phyloP scores from a whole-genome alignment of 1,139 yeast genomes.

The Saccharomycopsis hybrid region DNA sequence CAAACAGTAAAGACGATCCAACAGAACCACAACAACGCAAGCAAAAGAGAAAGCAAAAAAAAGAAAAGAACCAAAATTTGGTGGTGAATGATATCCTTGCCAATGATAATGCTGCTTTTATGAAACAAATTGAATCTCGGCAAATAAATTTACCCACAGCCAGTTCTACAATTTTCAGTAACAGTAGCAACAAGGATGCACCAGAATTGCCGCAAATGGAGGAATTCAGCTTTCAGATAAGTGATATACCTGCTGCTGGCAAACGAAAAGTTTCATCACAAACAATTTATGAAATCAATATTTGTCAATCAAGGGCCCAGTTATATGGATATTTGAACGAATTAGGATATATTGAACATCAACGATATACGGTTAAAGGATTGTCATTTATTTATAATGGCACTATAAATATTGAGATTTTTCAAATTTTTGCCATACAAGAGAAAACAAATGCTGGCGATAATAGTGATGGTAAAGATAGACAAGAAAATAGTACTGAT shows the following conservation, averaged over 20 bases:
- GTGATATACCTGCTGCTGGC: conserved; percentile 85
- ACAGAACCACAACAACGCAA: no score
- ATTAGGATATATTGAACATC: conserved; percentile 64
- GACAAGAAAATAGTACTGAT: conserved; percentile 20
- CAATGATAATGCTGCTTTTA: conserved; percentile 5
- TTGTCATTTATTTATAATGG: conserved; percentile 53
- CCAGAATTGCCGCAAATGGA: not conserved
- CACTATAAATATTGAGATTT: conserved; percentile 55
- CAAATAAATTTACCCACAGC: not conserved
- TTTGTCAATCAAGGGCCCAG: conserved; percentile 32
- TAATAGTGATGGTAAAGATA: not conserved
- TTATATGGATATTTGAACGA: conserved; percentile 40
- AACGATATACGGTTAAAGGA: conserved; percentile 65
- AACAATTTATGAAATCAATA: conserved; percentile 60
- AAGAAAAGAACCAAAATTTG: conserved; percentile 13
- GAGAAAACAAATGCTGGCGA: conserved; percentile 20
- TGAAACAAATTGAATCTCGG: not conserved
- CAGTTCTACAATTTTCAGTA: not conserved
- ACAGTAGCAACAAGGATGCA: not conserved
- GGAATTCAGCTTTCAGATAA: conserved; percentile 14
- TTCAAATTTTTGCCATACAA: conserved; percentile 39
- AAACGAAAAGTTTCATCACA: conserved; percentile 61
- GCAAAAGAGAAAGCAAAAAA: no score
- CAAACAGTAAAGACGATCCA: not conserved
- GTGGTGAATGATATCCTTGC: conserved; percentile 17